Conservation (phyloP, 1,284 basidiomycete genomes). For the Blastosporella zonata region DNA sequence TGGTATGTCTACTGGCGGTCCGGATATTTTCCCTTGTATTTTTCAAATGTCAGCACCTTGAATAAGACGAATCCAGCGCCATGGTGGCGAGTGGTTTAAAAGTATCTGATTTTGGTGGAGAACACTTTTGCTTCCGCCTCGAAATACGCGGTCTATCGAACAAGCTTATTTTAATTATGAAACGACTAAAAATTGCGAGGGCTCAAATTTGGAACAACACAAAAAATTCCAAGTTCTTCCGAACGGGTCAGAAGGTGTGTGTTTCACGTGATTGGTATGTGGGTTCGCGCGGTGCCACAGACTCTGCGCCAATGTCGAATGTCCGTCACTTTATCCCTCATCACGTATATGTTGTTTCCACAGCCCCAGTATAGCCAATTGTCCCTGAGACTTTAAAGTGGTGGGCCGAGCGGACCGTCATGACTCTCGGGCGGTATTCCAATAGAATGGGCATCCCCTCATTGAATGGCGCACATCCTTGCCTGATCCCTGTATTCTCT, state of each 20-base stretch:
- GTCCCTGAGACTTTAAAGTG: neutral
- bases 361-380: neutral
- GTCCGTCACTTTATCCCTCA: neutral
- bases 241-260: neutral
- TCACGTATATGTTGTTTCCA: neutral
- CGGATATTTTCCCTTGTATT: conserved; percentile 3
- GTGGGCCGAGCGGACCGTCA: conserved; percentile 19
- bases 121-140: neutral
- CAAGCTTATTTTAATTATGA: too few relatives aligned
- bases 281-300: neutral
- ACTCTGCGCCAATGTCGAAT: neutral
- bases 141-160: too few relatives aligned
- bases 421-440: neutral
- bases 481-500: neutral
- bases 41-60: neutral
- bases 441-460: neutral
- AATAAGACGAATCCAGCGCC: neutral
- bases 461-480: too few relatives aligned
- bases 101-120: neutral
- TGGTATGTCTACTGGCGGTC: conserved; percentile 6
- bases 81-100: neutral
- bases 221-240: neutral
- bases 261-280: neutral
- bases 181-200: neutral
- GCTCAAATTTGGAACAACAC: neutral